Base-by-base conservation (phyloP, 2,329 filamentous ascomycete species). In the Penicillium freii region DNA sequence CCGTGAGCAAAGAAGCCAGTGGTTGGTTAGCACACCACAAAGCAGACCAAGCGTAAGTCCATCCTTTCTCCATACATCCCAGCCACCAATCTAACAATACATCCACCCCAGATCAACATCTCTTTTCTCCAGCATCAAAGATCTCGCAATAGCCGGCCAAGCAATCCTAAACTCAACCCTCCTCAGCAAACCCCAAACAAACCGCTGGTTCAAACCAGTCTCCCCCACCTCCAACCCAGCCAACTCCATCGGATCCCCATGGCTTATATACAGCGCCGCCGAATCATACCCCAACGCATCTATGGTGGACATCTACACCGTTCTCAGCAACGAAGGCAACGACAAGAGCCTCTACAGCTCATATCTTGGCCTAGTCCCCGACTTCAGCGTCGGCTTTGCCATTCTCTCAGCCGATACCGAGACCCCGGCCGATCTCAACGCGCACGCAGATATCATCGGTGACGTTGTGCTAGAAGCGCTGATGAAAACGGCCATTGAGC, bases 141-240 rank as follows among this genome's bases (percentile, higher is more conserved):
- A 45, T 21, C 43, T 45, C 4, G 43, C 43, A 45, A 45, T 5
- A 31, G 43, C 43, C 4, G 43, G 43, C 58, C 61, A 69, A 44
- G 69, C 73, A 25, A 78, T 79, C 33, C 64, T 78, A 2, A 69
- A 66, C 0, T 45, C 43, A 45, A 45, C 43, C 27, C 68, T 79
- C 6, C 65, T 79, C 4, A 34, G 66, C 15, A 39, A 59, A 6
- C 63, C 69, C 19, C 65, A 69, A 40, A 78, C 75, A 17, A 68
- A 72, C 10, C 70, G 67, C 45, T 79, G 76, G 77, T 62, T 79
- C 42, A 76, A 78, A 54, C 77, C 76, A 0, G 70, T 70, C 6
- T 61, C 75, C 2, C 73, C 75, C 62, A 45, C 43, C n/a, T 45
- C 43, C 6, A 45, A 45, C 3, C 25, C 27, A 8, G 27, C 27